Conservation (phyloP, 805 yeast species). For the Lipomyces chichibuensis region DNA sequence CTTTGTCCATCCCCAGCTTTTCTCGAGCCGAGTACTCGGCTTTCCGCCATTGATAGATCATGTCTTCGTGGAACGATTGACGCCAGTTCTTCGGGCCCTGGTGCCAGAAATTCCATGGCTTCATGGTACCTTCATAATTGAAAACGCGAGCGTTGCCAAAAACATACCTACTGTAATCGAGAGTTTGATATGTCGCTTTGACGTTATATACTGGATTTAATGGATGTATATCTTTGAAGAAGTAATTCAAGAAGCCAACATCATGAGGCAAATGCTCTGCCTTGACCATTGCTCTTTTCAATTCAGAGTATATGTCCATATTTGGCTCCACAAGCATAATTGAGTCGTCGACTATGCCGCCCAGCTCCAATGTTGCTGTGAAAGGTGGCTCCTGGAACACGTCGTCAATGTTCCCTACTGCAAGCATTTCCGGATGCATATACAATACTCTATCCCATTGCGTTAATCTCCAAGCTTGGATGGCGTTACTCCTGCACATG, state of each 20-base stretch:
- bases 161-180: conserved; percentile 24
- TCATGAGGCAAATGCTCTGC: conserved; percentile 23
- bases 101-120: conserved; percentile 35
- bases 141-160: conserved; percentile 30
- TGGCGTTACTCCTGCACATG: conserved; percentile 22
- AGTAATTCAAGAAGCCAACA: conserved; percentile 27
- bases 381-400: conserved; percentile 29
- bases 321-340: conserved; percentile 31
- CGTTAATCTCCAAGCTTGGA: conserved; percentile 33
- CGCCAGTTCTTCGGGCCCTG: conserved; percentile 30
- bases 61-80: conserved; percentile 24
- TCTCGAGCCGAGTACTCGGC: conserved; percentile 22
- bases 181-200: conserved; percentile 22
- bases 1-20: conserved; percentile 25
- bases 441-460: conserved; percentile 30
- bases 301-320: conserved; percentile 26
- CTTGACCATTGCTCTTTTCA: conserved; percentile 20
- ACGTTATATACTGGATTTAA: conserved; percentile 34
- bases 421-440: conserved; percentile 32
- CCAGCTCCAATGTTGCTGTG: conserved; percentile 32
- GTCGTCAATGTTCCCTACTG: conserved; percentile 26
- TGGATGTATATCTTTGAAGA: conserved; percentile 28
- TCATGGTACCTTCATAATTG: conserved; percentile 33
- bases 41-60: conserved; percentile 32
- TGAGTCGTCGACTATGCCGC: conserved; percentile 32